Evolutionary conservation across 176 grass and related monocot genomes (phyloP), one percentile per base, ranked within the genome.

Genomic region (Triticum timopheevii): DNA sequence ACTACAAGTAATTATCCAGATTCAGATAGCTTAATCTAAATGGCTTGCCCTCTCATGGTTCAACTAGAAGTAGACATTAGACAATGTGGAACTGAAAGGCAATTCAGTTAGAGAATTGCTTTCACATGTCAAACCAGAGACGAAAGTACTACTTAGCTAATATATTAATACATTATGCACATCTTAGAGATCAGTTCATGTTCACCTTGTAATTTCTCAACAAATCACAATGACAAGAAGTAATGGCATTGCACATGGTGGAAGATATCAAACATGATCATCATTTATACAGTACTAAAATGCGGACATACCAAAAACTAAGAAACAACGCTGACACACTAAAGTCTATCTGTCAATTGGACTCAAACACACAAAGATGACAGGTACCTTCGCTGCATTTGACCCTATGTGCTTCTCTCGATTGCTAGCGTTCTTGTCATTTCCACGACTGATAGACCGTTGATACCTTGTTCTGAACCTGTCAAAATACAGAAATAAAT

Each of bases 381-480:
- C 35, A 76, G 13, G 47, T 82, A 98, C 96, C 88, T 91, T 96
- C 33, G 90, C 90, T 68, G 90, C 92, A 63, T 83, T 86, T 58
- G 92, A 96, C 63, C 92, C 88, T 88, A 98, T 52, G 58, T 92
- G 81, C 79, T 94, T 98, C 76, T 85, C 84, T 79, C 80, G 79
- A 84, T 88, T 40, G 8, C 92, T 96, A 52, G 96, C 90, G 86
- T 86, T 84, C 88, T 96, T 98, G 39, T 98, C 93, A 91, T 94
- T 98, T 76, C 96, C 93, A 61, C 87, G 84, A 66, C 86, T 76
- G 66, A 96, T 98, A 91, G 90, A 42, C 19, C 78, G 79, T 72
- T 95, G 92, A 91, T 92, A 98, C 84, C 36, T 92, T 49, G 59
- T 76, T 77, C 84, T 94, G 72, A 98, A 98, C 86, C 96, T 95